Conservation (phyloP, 2,329 filamentous ascomycete genomes). For the Aspergillus oerlinghausenensis region DNA sequence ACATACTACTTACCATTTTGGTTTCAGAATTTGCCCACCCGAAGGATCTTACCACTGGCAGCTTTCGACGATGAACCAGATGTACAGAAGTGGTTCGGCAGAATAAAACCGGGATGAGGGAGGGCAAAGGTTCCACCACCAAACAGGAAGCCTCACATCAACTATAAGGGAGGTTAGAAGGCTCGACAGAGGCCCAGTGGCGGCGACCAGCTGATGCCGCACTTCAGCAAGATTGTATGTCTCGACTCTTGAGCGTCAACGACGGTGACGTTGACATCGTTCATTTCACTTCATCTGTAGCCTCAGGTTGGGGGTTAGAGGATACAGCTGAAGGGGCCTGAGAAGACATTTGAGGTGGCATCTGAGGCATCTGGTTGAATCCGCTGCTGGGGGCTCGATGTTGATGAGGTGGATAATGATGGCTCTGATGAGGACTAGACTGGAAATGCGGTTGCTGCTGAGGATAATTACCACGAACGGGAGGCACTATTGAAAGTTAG, state of each 20-base stretch:
- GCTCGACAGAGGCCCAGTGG: conserved; percentile 3
- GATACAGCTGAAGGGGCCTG: conserved; percentile 29
- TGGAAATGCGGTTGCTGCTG: conserved; percentile 61
- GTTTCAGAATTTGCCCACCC: neutral
- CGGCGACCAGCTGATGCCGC: neutral
- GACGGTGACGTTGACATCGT: neutral
- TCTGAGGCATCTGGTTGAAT: conserved; percentile 46
- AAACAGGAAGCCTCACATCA: neutral
- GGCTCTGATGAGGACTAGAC: conserved; percentile 60
- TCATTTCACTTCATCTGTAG: conserved; percentile 48
- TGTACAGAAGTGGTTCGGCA: neutral
- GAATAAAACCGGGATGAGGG: neutral
- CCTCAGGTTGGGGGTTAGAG: conserved; percentile 39
- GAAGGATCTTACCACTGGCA: neutral
- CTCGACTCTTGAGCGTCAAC: neutral
- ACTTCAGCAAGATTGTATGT: conserved; percentile 4
- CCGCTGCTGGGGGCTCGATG: conserved; percentile 54
- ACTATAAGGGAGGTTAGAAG: conserved; percentile 3
- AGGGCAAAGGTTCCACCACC: neutral
- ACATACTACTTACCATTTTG: neutral
- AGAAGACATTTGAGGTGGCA: conserved; percentile 43
- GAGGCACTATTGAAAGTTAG: conserved; percentile 50
- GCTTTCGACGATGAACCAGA: neutral
- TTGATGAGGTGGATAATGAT: conserved; percentile 57
- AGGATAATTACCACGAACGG: conserved; percentile 56